These are phyloP conservation scores for Wickerhamomyces tratensis DNA, from an alignment of 805 yeast genomes.

Conservation along the genomic window DNA sequence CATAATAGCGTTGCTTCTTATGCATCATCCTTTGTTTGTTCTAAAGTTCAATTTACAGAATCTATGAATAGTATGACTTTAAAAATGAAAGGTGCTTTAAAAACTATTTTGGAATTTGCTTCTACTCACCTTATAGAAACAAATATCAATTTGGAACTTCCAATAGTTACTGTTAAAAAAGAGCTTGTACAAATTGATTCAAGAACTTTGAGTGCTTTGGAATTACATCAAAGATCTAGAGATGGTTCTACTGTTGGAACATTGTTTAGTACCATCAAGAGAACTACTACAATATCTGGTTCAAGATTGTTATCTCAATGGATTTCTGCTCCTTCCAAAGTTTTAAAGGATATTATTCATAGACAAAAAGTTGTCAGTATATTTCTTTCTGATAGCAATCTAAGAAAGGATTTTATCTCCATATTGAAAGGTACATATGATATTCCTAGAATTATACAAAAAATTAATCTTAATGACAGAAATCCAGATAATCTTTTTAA, in stretches of 20 bases:
- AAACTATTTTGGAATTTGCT: conserved; percentile 57
- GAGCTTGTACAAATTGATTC: conserved; percentile 71
- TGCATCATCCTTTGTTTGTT: conserved; percentile 24
- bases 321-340: conserved; percentile 72
- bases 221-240: conserved; percentile 51
- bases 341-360: conserved; percentile 39
- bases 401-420: conserved; percentile 22
- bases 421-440: conserved; percentile 41
- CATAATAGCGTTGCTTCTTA: no score
- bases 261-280: conserved; percentile 53
- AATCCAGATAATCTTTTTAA: conserved; percentile 34
- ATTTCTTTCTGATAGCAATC: conserved; percentile 23
- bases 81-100: conserved; percentile 51
- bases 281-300: conserved; percentile 78
- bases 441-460: conserved; percentile 49
- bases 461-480: conserved; percentile 40
- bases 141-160: conserved; percentile 54
- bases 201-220: conserved; percentile 68
- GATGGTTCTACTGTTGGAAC: conserved; percentile 57
- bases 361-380: conserved; percentile 45
- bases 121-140: conserved; percentile 65
- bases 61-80: conserved; percentile 24
- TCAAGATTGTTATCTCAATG: conserved; percentile 70
- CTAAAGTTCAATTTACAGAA: conserved; percentile 9
- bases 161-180: conserved; percentile 43